Evolutionary conservation across 1,139 yeast species (phyloP).

Genomic region (Sugiyamaella pinicola): DNA sequence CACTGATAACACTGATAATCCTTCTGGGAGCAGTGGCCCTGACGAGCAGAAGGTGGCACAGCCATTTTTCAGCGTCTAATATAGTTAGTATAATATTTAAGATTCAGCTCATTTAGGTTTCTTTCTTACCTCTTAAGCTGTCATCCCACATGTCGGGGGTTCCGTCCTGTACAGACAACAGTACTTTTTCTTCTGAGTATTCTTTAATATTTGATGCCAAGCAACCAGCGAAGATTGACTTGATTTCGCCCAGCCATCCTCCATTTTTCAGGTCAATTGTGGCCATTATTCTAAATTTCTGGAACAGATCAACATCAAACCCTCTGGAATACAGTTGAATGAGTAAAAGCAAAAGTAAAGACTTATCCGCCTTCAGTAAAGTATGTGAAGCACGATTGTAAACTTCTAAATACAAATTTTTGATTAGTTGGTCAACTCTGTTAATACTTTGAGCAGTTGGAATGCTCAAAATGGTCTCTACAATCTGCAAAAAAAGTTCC

Average conservation of each 20-base stretch:
- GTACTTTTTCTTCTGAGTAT: constrained; percentile 2
- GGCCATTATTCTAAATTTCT: constrained; percentile 8
- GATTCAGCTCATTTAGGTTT: background rate
- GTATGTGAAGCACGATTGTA: constrained; percentile 54
- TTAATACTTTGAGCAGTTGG: constrained; percentile 20
- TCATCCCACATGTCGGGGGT: constrained; percentile 21
- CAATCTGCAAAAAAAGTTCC: constrained; percentile 49
- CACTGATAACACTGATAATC: constrained; percentile 28
- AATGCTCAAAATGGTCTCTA: constrained; percentile 46
- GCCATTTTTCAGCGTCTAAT: constrained; percentile 23
- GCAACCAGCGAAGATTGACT: constrained; percentile 7
- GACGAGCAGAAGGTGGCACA: constrained; percentile 29
- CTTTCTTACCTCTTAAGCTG: constrained; percentile 16
- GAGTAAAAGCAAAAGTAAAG: constrained; percentile 50
- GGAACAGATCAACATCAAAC: constrained; percentile 10
- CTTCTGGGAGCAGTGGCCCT: constrained; percentile 33
- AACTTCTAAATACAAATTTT: constrained; percentile 49
- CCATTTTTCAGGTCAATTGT: constrained; percentile 18
- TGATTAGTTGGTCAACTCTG: constrained; percentile 41
- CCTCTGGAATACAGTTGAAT: constrained; percentile 18
- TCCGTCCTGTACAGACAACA: background rate
- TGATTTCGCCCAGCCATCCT: constrained; percentile 16
- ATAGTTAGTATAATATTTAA: background rate
- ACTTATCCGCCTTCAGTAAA: constrained; percentile 53
- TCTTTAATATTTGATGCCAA: constrained; percentile 5